Percentiles rank a stretch among this genome's conserved stretches.
phyloP scores from a whole-genome alignment of 23 red algal species.

The Pyropia yezoensis region DNA sequence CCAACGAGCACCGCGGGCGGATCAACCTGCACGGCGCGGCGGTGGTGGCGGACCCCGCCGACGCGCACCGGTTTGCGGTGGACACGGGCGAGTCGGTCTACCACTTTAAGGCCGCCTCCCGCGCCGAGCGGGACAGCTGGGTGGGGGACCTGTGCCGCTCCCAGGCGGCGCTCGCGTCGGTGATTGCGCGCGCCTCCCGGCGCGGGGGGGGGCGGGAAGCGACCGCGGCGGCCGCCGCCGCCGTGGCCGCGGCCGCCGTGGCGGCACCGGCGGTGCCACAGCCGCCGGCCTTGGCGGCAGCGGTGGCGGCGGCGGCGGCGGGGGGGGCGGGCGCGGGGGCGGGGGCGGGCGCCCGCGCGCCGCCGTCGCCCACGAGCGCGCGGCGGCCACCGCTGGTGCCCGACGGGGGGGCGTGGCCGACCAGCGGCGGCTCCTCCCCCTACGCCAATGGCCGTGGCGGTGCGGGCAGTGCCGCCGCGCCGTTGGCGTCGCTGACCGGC shows the following conservation, averaged over 20 bases:
- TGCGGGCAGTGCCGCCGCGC: too few species aligned
- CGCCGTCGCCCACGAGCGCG: too few species aligned
- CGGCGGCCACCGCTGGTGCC: too few species aligned
- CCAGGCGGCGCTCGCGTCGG: slow-evolving; percentile 49
- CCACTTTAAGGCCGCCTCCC: slow-evolving; percentile 61
- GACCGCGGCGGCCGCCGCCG: not conserved
- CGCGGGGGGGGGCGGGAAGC: not conserved
- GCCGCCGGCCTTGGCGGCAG: not conserved
- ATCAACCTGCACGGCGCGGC: slow-evolving; percentile 79
- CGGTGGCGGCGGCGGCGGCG: not conserved
- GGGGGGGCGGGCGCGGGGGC: too few species aligned
- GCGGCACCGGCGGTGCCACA: too few species aligned
- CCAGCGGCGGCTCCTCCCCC: too few species aligned
- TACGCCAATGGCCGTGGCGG: too few species aligned
- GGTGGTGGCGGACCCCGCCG: slow-evolving; percentile 68
- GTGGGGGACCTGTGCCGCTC: slow-evolving; percentile 48
- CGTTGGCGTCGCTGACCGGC: too few species aligned
- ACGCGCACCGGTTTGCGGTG: slow-evolving; percentile 67
- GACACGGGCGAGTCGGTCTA: slow-evolving; percentile 79
- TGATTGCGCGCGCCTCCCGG: slow-evolving; percentile 55
- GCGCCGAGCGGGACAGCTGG: slow-evolving; percentile 76
- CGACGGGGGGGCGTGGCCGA: too few species aligned
- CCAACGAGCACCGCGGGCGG: slow-evolving; percentile 15
- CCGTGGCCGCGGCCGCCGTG: not conserved
- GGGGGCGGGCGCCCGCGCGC: too few species aligned